Percentiles rank a stretch among this genome's conserved stretches.
Conservation (phyloP, 2,329 filamentous ascomycete genomes). For the Dactylonectria estremocensis region DNA sequence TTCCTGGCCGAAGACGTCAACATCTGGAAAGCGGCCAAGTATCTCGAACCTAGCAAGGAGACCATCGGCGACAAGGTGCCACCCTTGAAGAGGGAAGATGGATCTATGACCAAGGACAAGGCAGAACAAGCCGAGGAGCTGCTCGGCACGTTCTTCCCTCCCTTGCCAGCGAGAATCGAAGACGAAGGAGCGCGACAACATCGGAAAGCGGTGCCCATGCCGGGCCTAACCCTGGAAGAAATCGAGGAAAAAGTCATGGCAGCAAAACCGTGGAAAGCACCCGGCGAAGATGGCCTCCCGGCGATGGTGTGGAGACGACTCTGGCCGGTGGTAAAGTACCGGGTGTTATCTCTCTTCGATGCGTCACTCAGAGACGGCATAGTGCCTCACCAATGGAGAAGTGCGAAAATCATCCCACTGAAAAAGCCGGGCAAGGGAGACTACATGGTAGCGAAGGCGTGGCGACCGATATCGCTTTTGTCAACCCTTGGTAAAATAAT, state of each 20-base stretch:
- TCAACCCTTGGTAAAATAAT: background rate
- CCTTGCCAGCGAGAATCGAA: conserved; percentile 2
- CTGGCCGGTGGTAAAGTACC: conserved; percentile 5
- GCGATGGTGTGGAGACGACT: conserved; percentile 2
- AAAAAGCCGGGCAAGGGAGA: conserved; percentile 5
- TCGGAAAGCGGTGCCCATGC: background rate
- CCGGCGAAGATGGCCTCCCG: background rate
- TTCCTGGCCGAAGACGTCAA: conserved; percentile 46
- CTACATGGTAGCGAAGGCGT: conserved; percentile 3
- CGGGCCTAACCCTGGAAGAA: background rate
- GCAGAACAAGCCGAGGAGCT: conserved; percentile 37
- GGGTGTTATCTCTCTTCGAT: background rate
- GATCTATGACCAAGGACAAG: conserved; percentile 26
- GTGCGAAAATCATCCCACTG: conserved; percentile 4
- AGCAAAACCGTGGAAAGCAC: background rate
- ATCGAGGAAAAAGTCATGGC: background rate
- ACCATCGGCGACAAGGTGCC: conserved; percentile 42
- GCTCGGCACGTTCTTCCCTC: conserved; percentile 20
- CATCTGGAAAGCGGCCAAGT: conserved; percentile 48
- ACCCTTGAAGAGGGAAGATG: conserved; percentile 35
- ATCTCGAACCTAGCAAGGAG: conserved; percentile 37
- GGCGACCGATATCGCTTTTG: conserved; percentile 5
- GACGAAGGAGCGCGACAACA: conserved; percentile 3
- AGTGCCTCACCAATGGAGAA: background rate
- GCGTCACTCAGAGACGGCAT: background rate